Percentiles rank a stretch among this genome's conserved stretches.
These are phyloP conservation scores for Penicillium sp. DNA, from an alignment of 2,329 filamentous ascomycete genomes.

Conservation along the genomic window DNA sequence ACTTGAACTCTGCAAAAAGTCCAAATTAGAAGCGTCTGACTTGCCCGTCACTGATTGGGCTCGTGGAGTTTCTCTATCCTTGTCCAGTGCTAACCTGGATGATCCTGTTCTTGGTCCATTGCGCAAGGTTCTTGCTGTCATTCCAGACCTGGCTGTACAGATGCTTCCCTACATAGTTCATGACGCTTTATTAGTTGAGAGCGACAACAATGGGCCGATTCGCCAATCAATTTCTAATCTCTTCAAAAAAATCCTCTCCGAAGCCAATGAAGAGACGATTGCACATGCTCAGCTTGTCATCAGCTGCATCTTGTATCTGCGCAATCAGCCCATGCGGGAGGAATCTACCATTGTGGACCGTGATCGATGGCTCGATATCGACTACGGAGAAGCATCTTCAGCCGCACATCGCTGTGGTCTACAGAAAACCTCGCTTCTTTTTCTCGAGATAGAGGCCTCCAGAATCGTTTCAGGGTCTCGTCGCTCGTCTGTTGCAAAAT, in stretches of 20 bases:
- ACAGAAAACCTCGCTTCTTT: conserved; percentile 80
- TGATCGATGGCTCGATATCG: conserved; percentile 79
- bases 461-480: conserved; percentile 59
- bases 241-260: conserved; percentile 62
- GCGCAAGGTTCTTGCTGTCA: conserved; percentile 61
- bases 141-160: conserved; percentile 68
- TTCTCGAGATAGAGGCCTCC: conserved; percentile 70
- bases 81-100: conserved; percentile 59
- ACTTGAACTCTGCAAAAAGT: conserved; percentile 11
- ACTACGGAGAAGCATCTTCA: conserved; percentile 66
- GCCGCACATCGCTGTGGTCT: conserved; percentile 77
- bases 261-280: conserved; percentile 43
- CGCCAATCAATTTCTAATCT: conserved; percentile 65
- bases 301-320: conserved; percentile 80
- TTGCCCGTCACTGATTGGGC: conserved; percentile 34
- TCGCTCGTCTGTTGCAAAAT: conserved; percentile 61
- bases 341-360: conserved; percentile 79
- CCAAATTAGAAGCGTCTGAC: conserved; percentile 19
- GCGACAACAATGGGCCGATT: conserved; percentile 58
- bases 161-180: conserved; percentile 84
- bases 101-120: conserved; percentile 70
- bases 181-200: conserved; percentile 68
- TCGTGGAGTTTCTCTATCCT: conserved; percentile 39
- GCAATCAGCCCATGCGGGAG: conserved; percentile 70
- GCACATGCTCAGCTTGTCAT: conserved; percentile 71